Evolutionary conservation across 2,329 filamentous ascomycete species (phyloP).

Genomic region (Ophiocordyceps camponoti-leonardi): DNA sequence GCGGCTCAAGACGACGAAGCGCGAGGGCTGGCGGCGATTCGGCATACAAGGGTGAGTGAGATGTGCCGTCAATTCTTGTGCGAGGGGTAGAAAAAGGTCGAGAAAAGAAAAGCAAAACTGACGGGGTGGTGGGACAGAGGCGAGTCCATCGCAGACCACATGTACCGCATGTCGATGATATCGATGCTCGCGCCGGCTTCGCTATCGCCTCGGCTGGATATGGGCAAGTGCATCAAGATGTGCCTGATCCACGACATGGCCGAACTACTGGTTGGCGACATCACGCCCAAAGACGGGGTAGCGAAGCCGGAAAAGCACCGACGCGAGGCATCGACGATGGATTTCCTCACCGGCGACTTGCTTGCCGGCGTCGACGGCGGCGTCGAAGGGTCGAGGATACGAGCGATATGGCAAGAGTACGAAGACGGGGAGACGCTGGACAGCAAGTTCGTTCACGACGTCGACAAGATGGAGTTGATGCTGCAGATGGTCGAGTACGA

Average conservation of each 20-base stretch:
- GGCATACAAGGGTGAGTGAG: constrained; percentile 34
- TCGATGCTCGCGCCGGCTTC: constrained; percentile 75
- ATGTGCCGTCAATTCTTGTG: background rate
- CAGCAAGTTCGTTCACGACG: constrained; percentile 80
- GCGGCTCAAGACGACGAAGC: constrained; percentile 87
- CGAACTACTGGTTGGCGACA: constrained; percentile 85
- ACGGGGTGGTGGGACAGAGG: constrained; percentile 28
- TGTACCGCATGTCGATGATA: constrained; percentile 98
- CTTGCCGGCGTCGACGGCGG: constrained; percentile 64
- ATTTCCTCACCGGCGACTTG: constrained; percentile 61
- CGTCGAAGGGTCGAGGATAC: constrained; percentile 48
- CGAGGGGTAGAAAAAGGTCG: background rate
- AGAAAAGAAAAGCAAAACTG: background rate
- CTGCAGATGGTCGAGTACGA: constrained; percentile 97
- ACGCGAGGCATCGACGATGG: constrained; percentile 79
- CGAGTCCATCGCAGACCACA: constrained; percentile 94
- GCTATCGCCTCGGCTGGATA: constrained; percentile 54
- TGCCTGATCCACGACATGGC: constrained; percentile 96
- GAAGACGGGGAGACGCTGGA: constrained; percentile 75
- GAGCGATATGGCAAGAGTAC: constrained; percentile 84
- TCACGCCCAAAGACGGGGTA: constrained; percentile 81
- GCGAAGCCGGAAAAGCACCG: constrained; percentile 76
- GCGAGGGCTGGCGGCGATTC: constrained; percentile 90
- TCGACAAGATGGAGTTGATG: constrained; percentile 92
- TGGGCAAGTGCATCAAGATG: constrained; percentile 82